Evolutionary conservation across 805 yeast species (phyloP), one percentile per base, ranked within the genome.

Genomic region (Sugiyamaella valdiviana): DNA sequence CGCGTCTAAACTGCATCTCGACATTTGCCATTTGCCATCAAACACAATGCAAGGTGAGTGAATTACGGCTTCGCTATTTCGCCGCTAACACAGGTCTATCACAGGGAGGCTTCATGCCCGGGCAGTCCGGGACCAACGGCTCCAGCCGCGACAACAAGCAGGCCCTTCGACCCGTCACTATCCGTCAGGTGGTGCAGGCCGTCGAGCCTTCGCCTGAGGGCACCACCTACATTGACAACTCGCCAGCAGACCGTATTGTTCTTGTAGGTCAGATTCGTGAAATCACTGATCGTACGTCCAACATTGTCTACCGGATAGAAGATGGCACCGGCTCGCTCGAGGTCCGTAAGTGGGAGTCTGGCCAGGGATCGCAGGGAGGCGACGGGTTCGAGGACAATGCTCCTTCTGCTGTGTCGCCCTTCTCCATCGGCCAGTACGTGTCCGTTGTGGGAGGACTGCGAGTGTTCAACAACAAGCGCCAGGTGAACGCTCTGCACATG

Each of bases 301-400:
- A 76, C 6, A 62, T 75, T 19, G 62, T 65, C 5, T 62, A 79
- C 48, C 70, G 75, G 12, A 56, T 83, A 9, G 86, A 81, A 58
- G 90, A 83, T 62, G 85, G 87, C 12, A 80, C 89, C 0, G 86
- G 86, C 1, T 57, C 71, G 1, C 62, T 75, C 12, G 78, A 77
- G n/a, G 70, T 80, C 49, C 69, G 77, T 48, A 69, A 72, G 50
- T 80, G 84, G 81, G 63, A 62, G 53, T 64, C 66, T 47, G 63
- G 65, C 7, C 57, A 48, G 26, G 51, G 56, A 32, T 37, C 42
- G 9, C n/a, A 39, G 24, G 36, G 19, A 14, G 44, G 29, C 16
- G 55, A 46, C 17, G 42, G 22, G n/a, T 41, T 22, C 19, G 45
- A 42, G 23, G 23, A 21, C 80, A 63, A 64, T 48, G 63, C 64